A percentile compares a stretch with the other conserved stretches of the same genome.
These are phyloP conservation scores for Ottelia alismoides DNA, from an alignment of 106 monocot species.

Conservation along the genomic window DNA sequence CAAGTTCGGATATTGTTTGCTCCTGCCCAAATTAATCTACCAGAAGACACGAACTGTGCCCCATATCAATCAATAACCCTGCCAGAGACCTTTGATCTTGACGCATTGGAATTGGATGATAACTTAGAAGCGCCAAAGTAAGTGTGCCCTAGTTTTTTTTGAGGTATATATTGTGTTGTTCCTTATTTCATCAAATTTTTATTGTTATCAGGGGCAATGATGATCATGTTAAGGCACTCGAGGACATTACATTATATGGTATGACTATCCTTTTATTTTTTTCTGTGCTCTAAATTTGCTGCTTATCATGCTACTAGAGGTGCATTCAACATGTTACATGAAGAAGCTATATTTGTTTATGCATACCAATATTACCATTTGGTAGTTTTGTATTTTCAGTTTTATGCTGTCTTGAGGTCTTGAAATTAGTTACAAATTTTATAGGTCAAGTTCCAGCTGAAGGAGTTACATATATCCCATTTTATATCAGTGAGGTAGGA, in stretches of 20 bases:
- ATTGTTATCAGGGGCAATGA: conserved; percentile 35
- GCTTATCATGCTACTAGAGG: too few species aligned
- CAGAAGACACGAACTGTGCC: conserved; percentile 42
- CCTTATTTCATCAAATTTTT: too few species aligned
- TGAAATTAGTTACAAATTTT: neutral
- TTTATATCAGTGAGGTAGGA: conserved; percentile 37
- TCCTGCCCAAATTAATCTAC: conserved; percentile 43
- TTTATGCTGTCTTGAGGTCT: neutral
- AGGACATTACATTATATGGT: conserved; percentile 77
- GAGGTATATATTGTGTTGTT: too few species aligned
- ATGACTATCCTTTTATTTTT: neutral
- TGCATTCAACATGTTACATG: too few species aligned
- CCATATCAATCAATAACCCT: conserved; percentile 59
- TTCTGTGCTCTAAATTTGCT: too few species aligned
- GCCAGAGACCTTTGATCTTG: conserved; percentile 71
- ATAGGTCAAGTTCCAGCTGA: conserved; percentile 33
- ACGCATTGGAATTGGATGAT: conserved; percentile 54
- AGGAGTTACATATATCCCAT: conserved; percentile 30
- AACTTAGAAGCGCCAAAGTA: conserved; percentile 23
- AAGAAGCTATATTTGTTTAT: too few species aligned
- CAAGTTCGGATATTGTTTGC: conserved; percentile 35
- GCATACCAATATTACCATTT: too few species aligned
- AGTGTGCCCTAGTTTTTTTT: conserved; percentile 5
- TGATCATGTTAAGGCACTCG: conserved; percentile 33
- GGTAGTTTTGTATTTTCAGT: too few species aligned